Evolutionary conservation across 345 rosid species (phyloP).

Genomic region (Anastatica hierochuntica): DNA sequence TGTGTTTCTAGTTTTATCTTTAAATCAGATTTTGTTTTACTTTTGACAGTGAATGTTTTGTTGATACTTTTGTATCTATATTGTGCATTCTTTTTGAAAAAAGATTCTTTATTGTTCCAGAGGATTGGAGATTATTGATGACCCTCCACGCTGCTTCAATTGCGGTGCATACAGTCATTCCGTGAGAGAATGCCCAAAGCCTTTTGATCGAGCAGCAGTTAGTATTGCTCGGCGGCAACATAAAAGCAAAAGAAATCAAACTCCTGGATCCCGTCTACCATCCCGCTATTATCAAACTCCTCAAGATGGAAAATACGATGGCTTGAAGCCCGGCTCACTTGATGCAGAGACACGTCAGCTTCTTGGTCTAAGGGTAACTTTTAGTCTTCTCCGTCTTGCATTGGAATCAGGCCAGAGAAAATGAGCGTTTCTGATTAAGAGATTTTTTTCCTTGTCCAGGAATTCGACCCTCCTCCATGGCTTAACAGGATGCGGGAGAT

Average conservation of each 20-base stretch:
- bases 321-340: conserved; percentile 81
- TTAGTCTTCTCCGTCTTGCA: neutral
- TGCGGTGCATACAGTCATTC: conserved; percentile 90
- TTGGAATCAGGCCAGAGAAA: neutral
- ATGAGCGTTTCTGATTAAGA: neutral
- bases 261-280: conserved; percentile 40
- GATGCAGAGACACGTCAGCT: conserved; percentile 64
- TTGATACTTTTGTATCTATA: neutral
- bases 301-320: conserved; percentile 71
- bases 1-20: neutral
- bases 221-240: conserved; percentile 71
- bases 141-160: conserved; percentile 84
- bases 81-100: neutral
- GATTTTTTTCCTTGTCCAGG: conserved; percentile 32
- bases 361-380: conserved; percentile 75
- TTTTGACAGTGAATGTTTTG: neutral
- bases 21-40: neutral
- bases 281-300: conserved; percentile 64
- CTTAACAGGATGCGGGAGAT: conserved; percentile 89
- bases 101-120: conserved; percentile 27
- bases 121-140: conserved; percentile 59
- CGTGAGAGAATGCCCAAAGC: conserved; percentile 76
- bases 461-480: conserved; percentile 99
- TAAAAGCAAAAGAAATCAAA: conserved; percentile 58
- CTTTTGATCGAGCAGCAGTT: conserved; percentile 73